Evolutionary conservation across 352 stramenopile species (phyloP).

Genomic region (Pythium biforme): DNA sequence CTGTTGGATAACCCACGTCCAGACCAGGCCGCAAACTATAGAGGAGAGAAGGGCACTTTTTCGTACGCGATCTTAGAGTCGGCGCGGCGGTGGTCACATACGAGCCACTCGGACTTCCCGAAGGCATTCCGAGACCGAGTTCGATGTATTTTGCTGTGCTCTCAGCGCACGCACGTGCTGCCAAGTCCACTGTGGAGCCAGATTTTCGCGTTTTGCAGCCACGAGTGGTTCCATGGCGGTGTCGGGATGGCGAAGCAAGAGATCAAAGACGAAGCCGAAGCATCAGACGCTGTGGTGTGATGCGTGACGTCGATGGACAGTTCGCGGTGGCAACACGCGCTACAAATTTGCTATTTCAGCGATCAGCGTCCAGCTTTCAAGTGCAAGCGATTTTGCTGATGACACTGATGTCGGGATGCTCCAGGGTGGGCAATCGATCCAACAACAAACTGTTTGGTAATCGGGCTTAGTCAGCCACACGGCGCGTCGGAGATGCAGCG

Average conservation of each 20-base stretch:
- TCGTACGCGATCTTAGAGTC: constrained; percentile 45
- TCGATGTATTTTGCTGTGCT: constrained; percentile 46
- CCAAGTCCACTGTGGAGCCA: constrained; percentile 48
- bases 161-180: constrained; percentile 37
- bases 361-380: no score
- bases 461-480: no score
- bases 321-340: no score
- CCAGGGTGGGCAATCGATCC: no score
- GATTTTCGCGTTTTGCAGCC: constrained; percentile 55
- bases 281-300: not conserved
- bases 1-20: constrained; percentile 13
- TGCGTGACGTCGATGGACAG: no score
- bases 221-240: constrained; percentile 43
- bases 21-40: constrained; percentile 5
- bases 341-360: no score
- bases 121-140: constrained; percentile 37
- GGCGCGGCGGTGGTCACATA: constrained; percentile 42
- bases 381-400: no score
- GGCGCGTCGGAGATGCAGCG: no score
- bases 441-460: no score
- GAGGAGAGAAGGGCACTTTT: constrained; percentile 59
- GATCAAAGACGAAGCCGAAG: not conserved
- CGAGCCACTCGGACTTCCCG: constrained; percentile 49
- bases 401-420: no score
- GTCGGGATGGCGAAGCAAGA: not conserved